Evolutionary conservation across 192 early-diverging fungal genomes (phyloP).

Genomic region (Gorgonomyces haynaldii): DNA sequence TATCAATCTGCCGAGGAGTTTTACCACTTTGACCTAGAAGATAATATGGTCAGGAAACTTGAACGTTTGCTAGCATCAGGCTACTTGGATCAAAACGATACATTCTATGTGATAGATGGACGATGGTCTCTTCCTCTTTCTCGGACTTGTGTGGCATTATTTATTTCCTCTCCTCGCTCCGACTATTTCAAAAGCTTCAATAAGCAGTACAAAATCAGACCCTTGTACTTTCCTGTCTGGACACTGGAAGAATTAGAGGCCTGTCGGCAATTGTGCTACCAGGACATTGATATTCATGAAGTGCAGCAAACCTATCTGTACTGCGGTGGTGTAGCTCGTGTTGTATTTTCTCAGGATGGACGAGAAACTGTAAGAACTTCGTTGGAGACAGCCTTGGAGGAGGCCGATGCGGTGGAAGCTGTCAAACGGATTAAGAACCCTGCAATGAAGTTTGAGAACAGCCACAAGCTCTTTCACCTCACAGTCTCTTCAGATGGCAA

Average conservation of each 20-base stretch:
- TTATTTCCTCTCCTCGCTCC: conserved; percentile 13
- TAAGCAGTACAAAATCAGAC: conserved; percentile 5
- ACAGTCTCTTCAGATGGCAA: conserved; percentile 1
- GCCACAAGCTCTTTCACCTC: conserved; percentile 8
- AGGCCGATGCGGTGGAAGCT: conserved; percentile 6
- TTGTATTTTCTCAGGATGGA: conserved; percentile 11
- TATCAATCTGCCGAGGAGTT: no score
- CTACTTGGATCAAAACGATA: conserved; percentile 1
- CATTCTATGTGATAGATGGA: conserved; percentile 18
- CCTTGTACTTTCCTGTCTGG: conserved; percentile 15
- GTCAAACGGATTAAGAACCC: conserved; percentile 5
- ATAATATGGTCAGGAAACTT: not conserved
- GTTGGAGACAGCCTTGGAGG: conserved; percentile 7
- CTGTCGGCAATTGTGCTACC: conserved; percentile 11
- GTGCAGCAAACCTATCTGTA: conserved; percentile 8
- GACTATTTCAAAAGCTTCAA: conserved; percentile 12
- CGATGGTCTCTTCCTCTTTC: conserved; percentile 4
- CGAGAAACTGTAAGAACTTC: not conserved
- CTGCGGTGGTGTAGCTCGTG: conserved; percentile 16
- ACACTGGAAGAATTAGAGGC: conserved; percentile 9
- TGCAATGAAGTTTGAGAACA: not conserved
- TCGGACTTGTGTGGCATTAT: conserved; percentile 7
- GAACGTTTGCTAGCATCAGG: not conserved
- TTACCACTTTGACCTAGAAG: no score
- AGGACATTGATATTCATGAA: not conserved